Percentiles rank a stretch among this genome's conserved stretches.
Evolutionary conservation across 2,329 filamentous ascomycete species (phyloP).

Genomic region (Fusarium sp.): DNA sequence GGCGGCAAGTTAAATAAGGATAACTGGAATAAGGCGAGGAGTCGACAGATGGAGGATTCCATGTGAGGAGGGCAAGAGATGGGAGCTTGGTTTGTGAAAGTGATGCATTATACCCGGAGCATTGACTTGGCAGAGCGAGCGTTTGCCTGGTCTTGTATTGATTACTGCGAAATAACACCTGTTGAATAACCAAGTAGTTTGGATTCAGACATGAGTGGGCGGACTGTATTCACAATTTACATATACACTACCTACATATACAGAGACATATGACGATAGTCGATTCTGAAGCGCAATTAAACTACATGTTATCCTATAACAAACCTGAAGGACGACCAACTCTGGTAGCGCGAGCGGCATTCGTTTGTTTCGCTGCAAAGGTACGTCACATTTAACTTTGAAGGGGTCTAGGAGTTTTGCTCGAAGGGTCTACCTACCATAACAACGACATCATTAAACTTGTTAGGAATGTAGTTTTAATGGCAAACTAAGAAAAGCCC

Average conservation of each 20-base stretch:
- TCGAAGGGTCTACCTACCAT: not conserved
- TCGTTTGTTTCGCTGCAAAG: not conserved
- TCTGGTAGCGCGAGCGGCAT: not conserved
- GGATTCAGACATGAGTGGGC: constrained; percentile 15
- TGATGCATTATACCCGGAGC: constrained; percentile 49
- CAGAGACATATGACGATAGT: constrained; percentile 8
- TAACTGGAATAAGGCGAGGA: constrained; percentile 73
- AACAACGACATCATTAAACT: not conserved
- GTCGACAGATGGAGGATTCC: constrained; percentile 75
- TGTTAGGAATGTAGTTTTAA: constrained; percentile 9
- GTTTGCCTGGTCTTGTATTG: constrained; percentile 45
- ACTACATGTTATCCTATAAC: not conserved
- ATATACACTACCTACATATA: constrained; percentile 18
- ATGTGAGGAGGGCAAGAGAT: constrained; percentile 59
- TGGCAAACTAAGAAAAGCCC: not conserved
- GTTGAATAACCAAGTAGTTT: constrained; percentile 22
- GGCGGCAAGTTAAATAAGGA: constrained; percentile 76
- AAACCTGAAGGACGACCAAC: not conserved
- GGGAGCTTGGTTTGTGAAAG: constrained; percentile 20
- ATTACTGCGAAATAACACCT: constrained; percentile 32
- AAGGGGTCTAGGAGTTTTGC: not conserved
- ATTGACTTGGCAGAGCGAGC: constrained; percentile 46
- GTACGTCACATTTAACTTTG: not conserved
- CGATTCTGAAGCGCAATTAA: not conserved
- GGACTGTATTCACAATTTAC: constrained; percentile 14